These are phyloP conservation scores for Seminavis robusta DNA, from an alignment of 108 stramenopile species.

Conservation along the genomic window DNA sequence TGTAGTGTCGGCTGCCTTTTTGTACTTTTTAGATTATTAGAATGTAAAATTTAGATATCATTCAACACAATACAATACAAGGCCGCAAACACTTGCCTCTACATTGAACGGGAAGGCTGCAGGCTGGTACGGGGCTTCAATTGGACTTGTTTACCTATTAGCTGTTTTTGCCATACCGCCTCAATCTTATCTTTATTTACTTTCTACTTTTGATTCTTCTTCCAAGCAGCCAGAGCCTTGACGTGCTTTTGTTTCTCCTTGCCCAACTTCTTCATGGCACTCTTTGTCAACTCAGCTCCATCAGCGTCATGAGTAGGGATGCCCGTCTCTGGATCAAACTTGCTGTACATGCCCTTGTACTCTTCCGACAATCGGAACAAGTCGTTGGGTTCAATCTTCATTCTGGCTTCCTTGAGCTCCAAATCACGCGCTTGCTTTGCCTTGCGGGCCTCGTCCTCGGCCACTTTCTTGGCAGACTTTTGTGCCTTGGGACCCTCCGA, in stretches of 20 bases:
- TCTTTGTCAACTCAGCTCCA: constrained; percentile 90
- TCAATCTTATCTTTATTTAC: background rate
- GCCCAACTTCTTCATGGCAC: constrained; percentile 87
- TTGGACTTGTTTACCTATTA: background rate
- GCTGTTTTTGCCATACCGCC: background rate
- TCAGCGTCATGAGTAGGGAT: constrained; percentile 85
- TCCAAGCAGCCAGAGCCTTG: constrained; percentile 42
- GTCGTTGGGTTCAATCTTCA: constrained; percentile 65
- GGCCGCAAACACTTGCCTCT: too few relatives aligned
- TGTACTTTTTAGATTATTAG: too few relatives aligned
- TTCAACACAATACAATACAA: too few relatives aligned
- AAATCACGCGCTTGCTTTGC: constrained; percentile 48
- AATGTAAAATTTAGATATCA: too few relatives aligned
- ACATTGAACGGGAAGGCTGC: too few relatives aligned
- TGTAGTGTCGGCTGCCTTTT: too few relatives aligned
- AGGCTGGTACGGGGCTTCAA: too few relatives aligned
- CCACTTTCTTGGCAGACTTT: constrained; percentile 51
- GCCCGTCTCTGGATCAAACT: constrained; percentile 82
- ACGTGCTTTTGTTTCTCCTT: constrained; percentile 92
- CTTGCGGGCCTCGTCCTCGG: constrained; percentile 50
- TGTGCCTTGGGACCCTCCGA: constrained; percentile 83
- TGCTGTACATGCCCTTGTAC: constrained; percentile 73
- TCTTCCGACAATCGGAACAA: constrained; percentile 67
- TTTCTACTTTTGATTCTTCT: constrained; percentile 7
- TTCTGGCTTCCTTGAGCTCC: constrained; percentile 62